Evolutionary conservation across 768 basidiomycete species (phyloP).

Genomic region (Sutorius australiensis): DNA sequence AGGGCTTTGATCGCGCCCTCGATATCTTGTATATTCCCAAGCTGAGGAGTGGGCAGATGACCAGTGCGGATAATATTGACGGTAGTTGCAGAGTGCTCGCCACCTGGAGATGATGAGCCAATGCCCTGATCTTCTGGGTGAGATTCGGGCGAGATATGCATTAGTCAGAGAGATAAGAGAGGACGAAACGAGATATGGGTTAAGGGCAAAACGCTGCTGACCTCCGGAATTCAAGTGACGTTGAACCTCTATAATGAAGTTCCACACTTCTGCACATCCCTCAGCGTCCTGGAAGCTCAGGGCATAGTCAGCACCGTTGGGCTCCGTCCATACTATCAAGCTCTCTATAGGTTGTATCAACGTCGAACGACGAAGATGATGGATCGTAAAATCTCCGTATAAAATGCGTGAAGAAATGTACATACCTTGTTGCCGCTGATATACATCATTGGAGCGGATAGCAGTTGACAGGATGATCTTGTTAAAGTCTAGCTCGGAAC

Average conservation of each 20-base stretch:
- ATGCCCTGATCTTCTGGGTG: slow-evolving; percentile 43
- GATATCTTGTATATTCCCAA: slow-evolving; percentile 76
- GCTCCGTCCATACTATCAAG: slow-evolving; percentile 98
- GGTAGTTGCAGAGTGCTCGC: slow-evolving; percentile 57
- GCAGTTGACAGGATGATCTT: slow-evolving; percentile 75
- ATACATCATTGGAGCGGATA: slow-evolving; percentile 79
- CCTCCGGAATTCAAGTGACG: slow-evolving; percentile 69
- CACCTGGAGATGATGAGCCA: slow-evolving; percentile 61
- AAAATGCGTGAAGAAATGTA: slow-evolving; percentile 12
- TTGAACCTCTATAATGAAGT: slow-evolving; percentile 91
- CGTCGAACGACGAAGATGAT: slow-evolving; percentile 6
- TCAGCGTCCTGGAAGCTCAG: slow-evolving; percentile 95
- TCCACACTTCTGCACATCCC: slow-evolving; percentile 96
- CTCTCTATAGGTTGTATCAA: slow-evolving; percentile 60
- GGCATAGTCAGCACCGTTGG: slow-evolving; percentile 90
- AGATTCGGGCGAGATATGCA: slow-evolving; percentile 11
- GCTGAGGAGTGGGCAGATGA: slow-evolving; percentile 68
- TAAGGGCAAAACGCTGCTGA: slow-evolving; percentile 36
- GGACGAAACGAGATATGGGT: slow-evolving; percentile 8
- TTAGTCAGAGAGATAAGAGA: slow-evolving; percentile 15
- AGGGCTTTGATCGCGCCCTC: slow-evolving; percentile 75
- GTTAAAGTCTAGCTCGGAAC: slow-evolving; percentile 68
- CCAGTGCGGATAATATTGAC: slow-evolving; percentile 66
- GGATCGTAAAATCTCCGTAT: not conserved
- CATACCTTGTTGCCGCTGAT: slow-evolving; percentile 83